A percentile compares a stretch with the other conserved stretches of the same genome.
Conservation (phyloP, 1,284 basidiomycete genomes). For the Cryptococcus floricola region DNA sequence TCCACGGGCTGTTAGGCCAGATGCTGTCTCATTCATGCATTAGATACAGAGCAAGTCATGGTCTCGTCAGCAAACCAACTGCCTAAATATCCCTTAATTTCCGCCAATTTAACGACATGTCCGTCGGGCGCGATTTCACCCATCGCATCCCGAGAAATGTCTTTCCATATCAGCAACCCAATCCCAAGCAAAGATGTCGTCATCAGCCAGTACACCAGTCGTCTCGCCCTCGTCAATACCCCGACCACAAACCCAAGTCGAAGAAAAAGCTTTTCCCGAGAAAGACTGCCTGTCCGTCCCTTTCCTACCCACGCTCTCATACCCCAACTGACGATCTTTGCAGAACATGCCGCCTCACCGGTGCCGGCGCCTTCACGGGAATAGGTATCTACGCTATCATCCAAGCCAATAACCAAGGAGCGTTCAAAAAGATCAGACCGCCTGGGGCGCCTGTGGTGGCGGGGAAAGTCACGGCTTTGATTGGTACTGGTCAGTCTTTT, state of each 20-base stretch:
- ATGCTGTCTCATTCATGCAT: too few species aligned
- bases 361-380: constrained; percentile 39
- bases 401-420: constrained; percentile 35
- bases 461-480: constrained; percentile 28
- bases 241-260: not conserved
- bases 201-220: too few species aligned
- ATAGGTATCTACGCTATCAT: constrained; percentile 43
- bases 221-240: too few species aligned
- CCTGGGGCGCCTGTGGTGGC: constrained; percentile 29
- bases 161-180: too few species aligned
- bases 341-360: constrained; percentile 43
- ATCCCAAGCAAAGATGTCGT: too few species aligned
- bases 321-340: not conserved
- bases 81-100: too few species aligned
- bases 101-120: too few species aligned
- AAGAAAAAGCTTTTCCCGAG: constrained; percentile 2
- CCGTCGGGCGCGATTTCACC: too few species aligned
- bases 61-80: too few species aligned
- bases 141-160: too few species aligned
- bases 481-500: constrained; percentile 39
- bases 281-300: constrained; percentile 17
- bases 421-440: constrained; percentile 34
- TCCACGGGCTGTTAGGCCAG: too few species aligned
- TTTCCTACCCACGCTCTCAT: not conserved
- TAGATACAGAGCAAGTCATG: too few species aligned